These are phyloP conservation scores for Metschnikowia peoriensis DNA, from an alignment of 805 yeast genomes.

Conservation along the genomic window DNA sequence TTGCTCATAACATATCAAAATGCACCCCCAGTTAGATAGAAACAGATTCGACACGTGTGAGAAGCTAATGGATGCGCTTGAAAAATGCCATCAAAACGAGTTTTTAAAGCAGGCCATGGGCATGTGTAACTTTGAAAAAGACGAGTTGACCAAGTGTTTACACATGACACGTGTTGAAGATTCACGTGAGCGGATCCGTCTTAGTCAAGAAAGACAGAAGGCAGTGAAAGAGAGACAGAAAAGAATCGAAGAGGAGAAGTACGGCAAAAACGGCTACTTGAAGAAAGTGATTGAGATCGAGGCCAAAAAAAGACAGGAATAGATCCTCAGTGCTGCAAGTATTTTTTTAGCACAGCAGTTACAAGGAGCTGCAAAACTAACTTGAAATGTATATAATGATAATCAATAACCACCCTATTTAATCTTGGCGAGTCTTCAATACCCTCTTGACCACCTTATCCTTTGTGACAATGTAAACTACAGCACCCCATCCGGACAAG, in stretches of 20 bases:
- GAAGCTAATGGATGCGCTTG: conserved; percentile 80
- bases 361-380: not conserved
- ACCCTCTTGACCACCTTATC: conserved; percentile 87
- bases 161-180: conserved; percentile 70
- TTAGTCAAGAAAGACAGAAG: conserved; percentile 56
- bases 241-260: conserved; percentile 69
- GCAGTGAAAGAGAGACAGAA: conserved; percentile 56
- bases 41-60: conserved; percentile 57
- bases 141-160: conserved; percentile 73
- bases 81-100: conserved; percentile 78
- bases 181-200: conserved; percentile 53
- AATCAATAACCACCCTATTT: conserved; percentile 18
- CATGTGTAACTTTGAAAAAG: conserved; percentile 78
- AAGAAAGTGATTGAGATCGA: conserved; percentile 56
- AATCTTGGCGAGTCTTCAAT: conserved; percentile 95
- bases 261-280: conserved; percentile 71
- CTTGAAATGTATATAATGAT: conserved; percentile 6
- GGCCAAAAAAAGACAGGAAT: conserved; percentile 26
- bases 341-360: conserved; percentile 22
- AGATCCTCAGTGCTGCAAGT: not conserved
- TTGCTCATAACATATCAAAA: conserved; percentile 8
- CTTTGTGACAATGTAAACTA: conserved; percentile 86
- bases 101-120: conserved; percentile 74
- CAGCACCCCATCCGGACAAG: conserved; percentile 97
- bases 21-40: conserved; percentile 48